Conservation (phyloP, 345 rosid genomes). For the Combretum micranthum region DNA sequence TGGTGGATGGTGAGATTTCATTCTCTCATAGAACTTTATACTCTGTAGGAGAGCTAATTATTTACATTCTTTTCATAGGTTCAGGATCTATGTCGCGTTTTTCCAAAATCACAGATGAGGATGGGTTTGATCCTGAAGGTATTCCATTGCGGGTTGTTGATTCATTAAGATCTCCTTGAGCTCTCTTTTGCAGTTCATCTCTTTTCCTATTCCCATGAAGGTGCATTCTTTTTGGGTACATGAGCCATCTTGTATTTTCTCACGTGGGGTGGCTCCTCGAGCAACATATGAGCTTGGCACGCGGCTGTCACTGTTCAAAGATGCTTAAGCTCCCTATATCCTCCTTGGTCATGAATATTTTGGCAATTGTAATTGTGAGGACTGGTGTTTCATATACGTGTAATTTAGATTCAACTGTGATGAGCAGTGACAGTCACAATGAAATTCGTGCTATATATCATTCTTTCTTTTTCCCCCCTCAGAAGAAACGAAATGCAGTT, state of each 20-base stretch:
- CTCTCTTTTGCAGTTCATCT: conserved; percentile 7
- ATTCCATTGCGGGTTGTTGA: conserved; percentile 55
- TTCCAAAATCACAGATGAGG: conserved; percentile 39
- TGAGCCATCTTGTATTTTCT: conserved; percentile 1
- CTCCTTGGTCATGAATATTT: not conserved
- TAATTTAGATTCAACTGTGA: not conserved
- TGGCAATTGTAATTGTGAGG: not conserved
- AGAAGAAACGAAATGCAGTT: too few species aligned
- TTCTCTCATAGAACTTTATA: conserved; percentile 4
- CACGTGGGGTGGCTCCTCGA: conserved; percentile 4
- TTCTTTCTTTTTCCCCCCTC: too few species aligned
- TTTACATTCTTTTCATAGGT: conserved; percentile 28
- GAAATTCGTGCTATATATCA: too few species aligned
- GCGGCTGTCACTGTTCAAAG: not conserved
- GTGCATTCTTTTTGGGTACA: conserved; percentile 12
- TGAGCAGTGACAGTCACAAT: not conserved
- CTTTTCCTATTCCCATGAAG: conserved; percentile 1
- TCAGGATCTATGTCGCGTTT: conserved; percentile 30
- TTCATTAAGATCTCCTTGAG: conserved; percentile 28
- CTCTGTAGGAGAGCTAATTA: conserved; percentile 9
- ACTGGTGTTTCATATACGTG: conserved; percentile 8
- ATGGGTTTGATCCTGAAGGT: conserved; percentile 36
- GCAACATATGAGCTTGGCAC: not conserved
- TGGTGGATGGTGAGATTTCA: conserved; percentile 50
- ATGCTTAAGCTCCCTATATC: not conserved